Evolutionary conservation across 139 green algal genomes (phyloP).

Genomic region (Gonium pectorale): DNA sequence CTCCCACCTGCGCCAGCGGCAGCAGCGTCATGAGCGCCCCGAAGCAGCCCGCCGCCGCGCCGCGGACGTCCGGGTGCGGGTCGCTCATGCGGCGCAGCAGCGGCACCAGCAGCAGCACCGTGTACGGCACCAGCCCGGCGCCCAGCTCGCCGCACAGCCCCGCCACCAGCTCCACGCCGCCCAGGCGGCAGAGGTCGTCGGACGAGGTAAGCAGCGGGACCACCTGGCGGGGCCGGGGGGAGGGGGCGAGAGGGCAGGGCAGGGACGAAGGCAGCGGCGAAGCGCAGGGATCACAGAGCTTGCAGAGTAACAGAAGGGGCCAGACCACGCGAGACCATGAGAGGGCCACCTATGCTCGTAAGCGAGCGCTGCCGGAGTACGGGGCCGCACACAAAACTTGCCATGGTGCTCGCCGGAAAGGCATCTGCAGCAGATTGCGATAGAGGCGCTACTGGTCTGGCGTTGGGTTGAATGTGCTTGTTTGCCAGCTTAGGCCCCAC

Average conservation of each 20-base stretch:
- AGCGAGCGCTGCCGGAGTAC: no score
- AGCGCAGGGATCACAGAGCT: no score
- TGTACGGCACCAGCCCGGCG: slow-evolving; percentile 73
- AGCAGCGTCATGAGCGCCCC: slow-evolving; percentile 87
- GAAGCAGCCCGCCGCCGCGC: slow-evolving; percentile 80
- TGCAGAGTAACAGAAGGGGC: no score
- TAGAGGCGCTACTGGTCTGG: no score
- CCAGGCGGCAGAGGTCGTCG: slow-evolving; percentile 44
- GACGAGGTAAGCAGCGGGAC: slow-evolving; percentile 56
- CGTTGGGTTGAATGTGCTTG: no score
- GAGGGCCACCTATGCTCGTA: no score
- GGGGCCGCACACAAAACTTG: no score
- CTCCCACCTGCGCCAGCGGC: slow-evolving; percentile 79
- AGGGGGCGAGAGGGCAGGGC: neutral
- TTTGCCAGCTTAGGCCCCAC: no score
- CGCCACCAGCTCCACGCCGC: slow-evolving; percentile 56
- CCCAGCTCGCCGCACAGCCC: slow-evolving; percentile 42
- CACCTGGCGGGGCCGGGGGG: slow-evolving; percentile 39
- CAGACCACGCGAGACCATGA: no score
- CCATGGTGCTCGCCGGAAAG: no score
- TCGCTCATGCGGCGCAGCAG: slow-evolving; percentile 93
- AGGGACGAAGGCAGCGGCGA: no score
- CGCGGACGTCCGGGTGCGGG: slow-evolving; percentile 65
- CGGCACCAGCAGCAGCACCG: slow-evolving; percentile 88
- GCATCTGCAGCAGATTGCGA: no score